Evolutionary conservation across 106 monocot genomes (phyloP).

Genomic region (Platanthera guangdongensis): DNA sequence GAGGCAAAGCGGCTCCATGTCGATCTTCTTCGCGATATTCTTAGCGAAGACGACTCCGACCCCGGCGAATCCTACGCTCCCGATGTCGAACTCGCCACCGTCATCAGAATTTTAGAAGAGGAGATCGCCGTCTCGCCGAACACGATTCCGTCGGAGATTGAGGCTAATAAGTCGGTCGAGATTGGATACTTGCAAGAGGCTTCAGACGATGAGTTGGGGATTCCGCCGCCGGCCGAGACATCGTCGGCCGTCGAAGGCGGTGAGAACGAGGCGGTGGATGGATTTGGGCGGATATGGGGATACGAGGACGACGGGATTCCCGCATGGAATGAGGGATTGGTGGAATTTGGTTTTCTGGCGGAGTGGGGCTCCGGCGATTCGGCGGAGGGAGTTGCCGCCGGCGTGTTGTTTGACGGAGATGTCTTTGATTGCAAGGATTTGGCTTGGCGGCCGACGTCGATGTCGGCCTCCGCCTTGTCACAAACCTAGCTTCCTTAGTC

Average conservation of each 20-base stretch:
- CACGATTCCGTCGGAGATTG: not conserved
- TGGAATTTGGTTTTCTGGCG: not conserved
- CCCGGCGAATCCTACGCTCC: conserved; percentile 1
- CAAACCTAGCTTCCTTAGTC: no score
- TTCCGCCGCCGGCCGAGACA: conserved; percentile 25
- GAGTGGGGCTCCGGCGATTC: not conserved
- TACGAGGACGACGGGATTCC: conserved; percentile 8
- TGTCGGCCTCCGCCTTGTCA: not conserved
- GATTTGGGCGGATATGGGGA: conserved; percentile 24
- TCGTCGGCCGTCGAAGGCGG: not conserved
- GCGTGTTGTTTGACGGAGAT: not conserved
- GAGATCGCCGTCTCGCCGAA: conserved; percentile 17
- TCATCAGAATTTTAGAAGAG: conserved; percentile 38
- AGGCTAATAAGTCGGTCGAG: not conserved
- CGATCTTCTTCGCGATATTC: conserved; percentile 18
- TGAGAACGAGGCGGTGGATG: not conserved
- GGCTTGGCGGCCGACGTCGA: not conserved
- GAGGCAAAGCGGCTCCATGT: conserved; percentile 14
- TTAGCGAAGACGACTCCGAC: conserved; percentile 17
- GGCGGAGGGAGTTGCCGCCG: not conserved
- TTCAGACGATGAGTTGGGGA: conserved; percentile 49
- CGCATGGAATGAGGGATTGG: not conserved
- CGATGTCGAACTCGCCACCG: conserved; percentile 25
- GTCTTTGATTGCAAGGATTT: not conserved
- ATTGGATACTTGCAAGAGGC: conserved; percentile 39